Evolutionary conservation across 2,329 filamentous ascomycete species (phyloP), one percentile per base, ranked within the genome.

Genomic region (Magnaporthiopsis incrustans): DNA sequence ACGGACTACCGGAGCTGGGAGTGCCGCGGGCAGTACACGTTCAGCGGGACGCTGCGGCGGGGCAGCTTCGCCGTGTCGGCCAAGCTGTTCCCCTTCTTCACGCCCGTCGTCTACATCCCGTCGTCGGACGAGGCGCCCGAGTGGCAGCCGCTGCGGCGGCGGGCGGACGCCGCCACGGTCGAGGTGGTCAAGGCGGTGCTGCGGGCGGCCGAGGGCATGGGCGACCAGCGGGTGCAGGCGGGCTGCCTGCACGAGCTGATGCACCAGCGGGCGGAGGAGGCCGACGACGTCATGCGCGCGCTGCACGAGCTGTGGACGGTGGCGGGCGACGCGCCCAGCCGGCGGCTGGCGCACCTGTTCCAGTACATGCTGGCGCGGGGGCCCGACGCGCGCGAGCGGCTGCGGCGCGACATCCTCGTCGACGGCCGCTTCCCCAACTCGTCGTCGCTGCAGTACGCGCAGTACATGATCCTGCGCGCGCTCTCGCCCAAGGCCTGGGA

Each of bases 161-260:
- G 38, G 18, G 15, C 38, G 38, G 38, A 44, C 15, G 38, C 14
- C 15, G 38, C 38, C 15, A 22, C 38, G 15, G 38, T 44, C 15
- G 58, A 60, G 30, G 30, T 30, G 3, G 30, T 60, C 5, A 26
- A 15, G 25, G 35, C 25, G 58, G 58, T 60, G 22, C 58, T 60
- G 14, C 58, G 22, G 30, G 58, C 58, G 10, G 58, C 58, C 58
- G 32, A 60, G 25, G 11, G 25, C 11, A 32, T n/a, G 11, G 58
- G 58, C 11, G 58, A 60, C 30, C 58, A 60, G 32, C 58, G 58
- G 14, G 32, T 60, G 7, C 32, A 14, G 15, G 58, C 58, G 15
- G 58, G 58, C 22, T 60, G 58, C 32, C 30, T 60, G 6, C 12
- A 33, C 18, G 58, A 60, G 58, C 58, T 60, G 32, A 60, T 60